Conservation (phyloP, 225 moss, liverwort and hornwort species). For the Sphagnum contortum region DNA sequence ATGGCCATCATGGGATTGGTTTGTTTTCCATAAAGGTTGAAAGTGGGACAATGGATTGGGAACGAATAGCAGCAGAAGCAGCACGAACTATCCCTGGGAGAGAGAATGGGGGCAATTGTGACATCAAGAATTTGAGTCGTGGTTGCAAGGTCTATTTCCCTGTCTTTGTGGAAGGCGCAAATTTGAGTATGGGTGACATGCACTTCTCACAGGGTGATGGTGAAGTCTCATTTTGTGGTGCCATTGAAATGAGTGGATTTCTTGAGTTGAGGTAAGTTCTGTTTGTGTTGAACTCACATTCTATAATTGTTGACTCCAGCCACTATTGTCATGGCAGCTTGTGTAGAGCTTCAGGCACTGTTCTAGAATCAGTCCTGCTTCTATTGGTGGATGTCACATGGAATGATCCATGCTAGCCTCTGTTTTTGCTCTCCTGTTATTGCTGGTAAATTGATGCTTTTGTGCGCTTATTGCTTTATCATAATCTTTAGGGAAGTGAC, state of each 20-base stretch:
- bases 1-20: neutral
- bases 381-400: too few species aligned
- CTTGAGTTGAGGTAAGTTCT: slow-evolving; percentile 62
- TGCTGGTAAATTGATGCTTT: too few species aligned
- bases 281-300: neutral
- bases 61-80: slow-evolving; percentile 62
- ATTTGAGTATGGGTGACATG: slow-evolving; percentile 80
- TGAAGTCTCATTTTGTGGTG: slow-evolving; percentile 88
- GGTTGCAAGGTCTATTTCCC: slow-evolving; percentile 82
- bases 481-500: too few species aligned
- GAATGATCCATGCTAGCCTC: too few species aligned
- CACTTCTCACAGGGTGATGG: slow-evolving; percentile 90
- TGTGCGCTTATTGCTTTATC: too few species aligned
- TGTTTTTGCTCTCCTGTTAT: too few species aligned
- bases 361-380: too few species aligned
- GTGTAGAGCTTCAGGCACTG: neutral
- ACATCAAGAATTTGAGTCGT: slow-evolving; percentile 81
- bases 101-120: slow-evolving; percentile 85
- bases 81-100: slow-evolving; percentile 75
- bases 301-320: neutral
- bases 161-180: slow-evolving; percentile 75
- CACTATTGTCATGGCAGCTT: neutral
- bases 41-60: slow-evolving; percentile 47
- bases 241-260: slow-evolving; percentile 88
- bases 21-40: slow-evolving; percentile 24